A percentile compares a stretch with the other conserved stretches of the same genome.
phyloP scores from a whole-genome alignment of 2,329 filamentous ascomycete species.

The Teratosphaeria epicoccoides region DNA sequence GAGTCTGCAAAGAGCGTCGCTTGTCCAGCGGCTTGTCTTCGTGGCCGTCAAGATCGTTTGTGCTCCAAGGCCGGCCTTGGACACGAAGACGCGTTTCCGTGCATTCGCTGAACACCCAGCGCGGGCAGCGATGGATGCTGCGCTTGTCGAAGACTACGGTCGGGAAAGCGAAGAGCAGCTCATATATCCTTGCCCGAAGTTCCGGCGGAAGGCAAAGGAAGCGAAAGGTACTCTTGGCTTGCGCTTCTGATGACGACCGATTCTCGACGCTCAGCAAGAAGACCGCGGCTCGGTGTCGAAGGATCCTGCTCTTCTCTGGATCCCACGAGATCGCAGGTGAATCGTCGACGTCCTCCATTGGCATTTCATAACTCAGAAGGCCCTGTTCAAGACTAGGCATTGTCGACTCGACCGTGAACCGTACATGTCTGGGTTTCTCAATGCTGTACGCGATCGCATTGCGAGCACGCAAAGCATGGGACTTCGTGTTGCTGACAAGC shows the following conservation, averaged over 20 bases:
- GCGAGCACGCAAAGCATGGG: neutral
- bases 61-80: neutral
- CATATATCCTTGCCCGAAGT: constrained; percentile 1
- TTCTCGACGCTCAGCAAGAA: neutral
- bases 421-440: neutral
- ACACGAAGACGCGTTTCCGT: neutral
- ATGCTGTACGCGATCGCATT: neutral
- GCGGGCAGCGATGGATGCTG: neutral
- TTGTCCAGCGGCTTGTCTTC: neutral
- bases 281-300: neutral
- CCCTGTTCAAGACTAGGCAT: neutral
- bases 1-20: neutral
- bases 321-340: neutral
- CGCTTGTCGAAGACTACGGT: neutral
- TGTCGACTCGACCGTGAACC: neutral
- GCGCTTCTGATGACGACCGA: neutral
- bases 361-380: neutral
- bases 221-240: neutral
- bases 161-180: constrained; percentile 2
- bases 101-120: neutral
- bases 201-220: constrained; percentile 4
- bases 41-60: neutral
- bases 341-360: neutral
- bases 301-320: neutral
- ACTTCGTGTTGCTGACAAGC: neutral